Percentiles rank a stretch among this genome's conserved stretches.
Evolutionary conservation across 805 yeast species (phyloP).

Genomic region (Yamadazyma olivae): DNA sequence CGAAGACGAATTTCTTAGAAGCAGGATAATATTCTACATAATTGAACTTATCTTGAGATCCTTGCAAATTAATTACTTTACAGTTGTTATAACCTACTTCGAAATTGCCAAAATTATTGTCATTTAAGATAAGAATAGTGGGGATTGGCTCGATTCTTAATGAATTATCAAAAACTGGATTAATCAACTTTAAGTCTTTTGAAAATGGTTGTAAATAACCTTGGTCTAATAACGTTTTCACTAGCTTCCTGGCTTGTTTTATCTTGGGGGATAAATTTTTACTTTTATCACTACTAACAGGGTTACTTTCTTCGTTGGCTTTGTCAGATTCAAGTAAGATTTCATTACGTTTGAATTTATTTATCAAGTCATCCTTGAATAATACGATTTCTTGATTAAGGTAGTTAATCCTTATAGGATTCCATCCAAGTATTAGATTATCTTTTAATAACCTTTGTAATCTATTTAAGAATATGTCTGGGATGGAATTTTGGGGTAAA

Average conservation of each 20-base stretch:
- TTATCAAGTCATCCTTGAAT: slow-evolving; percentile 68
- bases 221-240: slow-evolving; percentile 82
- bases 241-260: slow-evolving; percentile 64
- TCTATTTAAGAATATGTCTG: slow-evolving; percentile 67
- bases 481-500: slow-evolving; percentile 68
- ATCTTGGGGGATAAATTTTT: slow-evolving; percentile 42
- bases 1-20: slow-evolving; percentile 32
- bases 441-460: slow-evolving; percentile 46
- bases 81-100: slow-evolving; percentile 82
- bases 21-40: slow-evolving; percentile 76
- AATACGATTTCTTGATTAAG: slow-evolving; percentile 80
- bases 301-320: slow-evolving; percentile 7
- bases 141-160: slow-evolving; percentile 81
- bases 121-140: slow-evolving; percentile 56
- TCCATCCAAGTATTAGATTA: slow-evolving; percentile 46
- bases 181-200: slow-evolving; percentile 54
- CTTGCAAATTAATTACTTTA: slow-evolving; percentile 70
- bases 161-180: slow-evolving; percentile 67
- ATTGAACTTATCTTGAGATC: slow-evolving; percentile 41
- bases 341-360: slow-evolving; percentile 68
- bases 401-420: slow-evolving; percentile 77
- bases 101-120: slow-evolving; percentile 66
- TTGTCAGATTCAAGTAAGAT: slow-evolving; percentile 48
- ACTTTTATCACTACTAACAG: slow-evolving; percentile 12
- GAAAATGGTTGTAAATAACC: slow-evolving; percentile 84